Evolutionary conservation across 805 yeast species (phyloP).

Genomic region (Cyberlindnera xishuangbannaensis): DNA sequence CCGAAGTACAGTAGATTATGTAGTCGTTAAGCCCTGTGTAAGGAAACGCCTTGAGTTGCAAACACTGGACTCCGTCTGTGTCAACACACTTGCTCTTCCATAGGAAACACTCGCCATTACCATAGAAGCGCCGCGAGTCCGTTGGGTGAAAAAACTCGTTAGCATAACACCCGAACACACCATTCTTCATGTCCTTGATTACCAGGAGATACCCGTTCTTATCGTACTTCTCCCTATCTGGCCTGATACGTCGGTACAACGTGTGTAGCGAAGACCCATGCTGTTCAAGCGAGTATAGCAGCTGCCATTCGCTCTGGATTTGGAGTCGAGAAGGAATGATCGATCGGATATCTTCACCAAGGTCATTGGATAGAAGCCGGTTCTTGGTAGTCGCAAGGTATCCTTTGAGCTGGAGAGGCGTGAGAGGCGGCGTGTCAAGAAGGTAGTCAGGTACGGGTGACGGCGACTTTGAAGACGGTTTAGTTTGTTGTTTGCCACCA

Average conservation of each 20-base stretch:
- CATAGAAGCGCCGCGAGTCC: conserved; percentile 72
- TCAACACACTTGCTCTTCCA: conserved; percentile 49
- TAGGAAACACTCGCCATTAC: conserved; percentile 92
- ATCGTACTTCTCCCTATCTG: conserved; percentile 33
- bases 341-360: conserved; percentile 70
- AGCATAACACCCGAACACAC: conserved; percentile 71
- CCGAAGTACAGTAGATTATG: conserved; percentile 72
- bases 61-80: conserved; percentile 7
- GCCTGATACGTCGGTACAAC: conserved; percentile 52
- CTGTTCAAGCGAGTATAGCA: conserved; percentile 82
- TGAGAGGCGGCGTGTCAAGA: conserved; percentile 35
- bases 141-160: conserved; percentile 70
- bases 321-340: conserved; percentile 77
- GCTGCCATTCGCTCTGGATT: conserved; percentile 68
- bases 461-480: conserved; percentile 3
- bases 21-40: conserved; percentile 87
- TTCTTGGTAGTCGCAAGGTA: conserved; percentile 53
- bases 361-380: conserved; percentile 47
- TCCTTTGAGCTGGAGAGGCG: conserved; percentile 55
- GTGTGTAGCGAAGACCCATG: conserved; percentile 87
- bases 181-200: conserved; percentile 57
- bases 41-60: conserved; percentile 71
- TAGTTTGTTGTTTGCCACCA: conserved; percentile 5
- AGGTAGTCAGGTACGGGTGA: conserved; percentile 1
- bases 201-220: conserved; percentile 70